Evolutionary conservation across 805 yeast genomes (phyloP).

Genomic region (Cyberlindnera maclurae): DNA sequence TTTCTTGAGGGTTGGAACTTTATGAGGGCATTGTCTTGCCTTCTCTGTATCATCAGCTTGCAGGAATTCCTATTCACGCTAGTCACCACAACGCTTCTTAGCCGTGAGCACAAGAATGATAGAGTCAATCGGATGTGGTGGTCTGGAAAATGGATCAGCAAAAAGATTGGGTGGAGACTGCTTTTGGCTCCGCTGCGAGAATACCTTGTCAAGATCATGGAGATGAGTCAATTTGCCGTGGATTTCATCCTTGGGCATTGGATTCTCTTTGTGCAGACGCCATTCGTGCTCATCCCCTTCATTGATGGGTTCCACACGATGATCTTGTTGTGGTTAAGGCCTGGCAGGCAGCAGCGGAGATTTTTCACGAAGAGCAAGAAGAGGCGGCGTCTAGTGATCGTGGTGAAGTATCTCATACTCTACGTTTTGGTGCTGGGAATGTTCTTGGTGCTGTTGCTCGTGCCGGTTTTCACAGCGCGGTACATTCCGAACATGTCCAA

Average conservation of each 20-base stretch:
- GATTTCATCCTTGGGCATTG: slow-evolving; percentile 57
- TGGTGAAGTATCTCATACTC: slow-evolving; percentile 38
- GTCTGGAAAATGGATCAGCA: slow-evolving; percentile 66
- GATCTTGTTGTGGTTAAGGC: slow-evolving; percentile 61
- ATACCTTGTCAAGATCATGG: slow-evolving; percentile 53
- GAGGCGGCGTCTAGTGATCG: slow-evolving; percentile 33
- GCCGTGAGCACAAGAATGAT: slow-evolving; percentile 57
- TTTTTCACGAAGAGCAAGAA: slow-evolving; percentile 34
- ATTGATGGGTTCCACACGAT: slow-evolving; percentile 62
- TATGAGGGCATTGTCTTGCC: slow-evolving; percentile 51
- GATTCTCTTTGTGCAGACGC: slow-evolving; percentile 50
- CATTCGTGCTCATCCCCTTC: slow-evolving; percentile 55
- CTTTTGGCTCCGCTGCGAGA: slow-evolving; percentile 62
- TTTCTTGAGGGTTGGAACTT: slow-evolving; percentile 62
- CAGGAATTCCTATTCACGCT: slow-evolving; percentile 53
- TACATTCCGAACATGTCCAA: slow-evolving; percentile 22
- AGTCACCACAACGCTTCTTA: slow-evolving; percentile 41
- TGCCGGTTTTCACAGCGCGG: slow-evolving; percentile 38
- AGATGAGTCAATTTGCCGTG: slow-evolving; percentile 59
- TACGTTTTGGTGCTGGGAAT: slow-evolving; percentile 35
- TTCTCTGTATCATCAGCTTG: slow-evolving; percentile 45
- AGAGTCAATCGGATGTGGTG: slow-evolving; percentile 67
- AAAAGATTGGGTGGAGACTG: slow-evolving; percentile 55
- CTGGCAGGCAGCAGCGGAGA: slow-evolving; percentile 32
- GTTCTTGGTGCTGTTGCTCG: slow-evolving; percentile 34